Evolutionary conservation across 2,329 filamentous ascomycete species (phyloP).

Genomic region (Ceratocystis ficicola): DNA sequence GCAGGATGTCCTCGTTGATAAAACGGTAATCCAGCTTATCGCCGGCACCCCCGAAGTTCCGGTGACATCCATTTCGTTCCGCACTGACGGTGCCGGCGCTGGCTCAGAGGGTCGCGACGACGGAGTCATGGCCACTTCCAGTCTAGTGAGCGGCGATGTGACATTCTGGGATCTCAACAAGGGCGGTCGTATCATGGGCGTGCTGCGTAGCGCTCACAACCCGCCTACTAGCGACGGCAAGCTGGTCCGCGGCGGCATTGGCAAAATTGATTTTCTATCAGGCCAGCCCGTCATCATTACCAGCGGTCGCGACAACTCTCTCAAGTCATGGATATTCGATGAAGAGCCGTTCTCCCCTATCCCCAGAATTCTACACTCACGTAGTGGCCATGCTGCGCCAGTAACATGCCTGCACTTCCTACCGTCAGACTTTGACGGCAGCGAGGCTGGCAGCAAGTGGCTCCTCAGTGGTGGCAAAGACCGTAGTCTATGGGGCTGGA

Average conservation of each 20-base stretch:
- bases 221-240: slow-evolving; percentile 47
- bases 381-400: slow-evolving; percentile 79
- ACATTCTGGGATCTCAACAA: slow-evolving; percentile 94
- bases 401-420: slow-evolving; percentile 75
- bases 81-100: slow-evolving; percentile 77
- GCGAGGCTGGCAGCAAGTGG: slow-evolving; percentile 86
- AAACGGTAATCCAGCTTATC: slow-evolving; percentile 55
- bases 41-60: slow-evolving; percentile 52
- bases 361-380: slow-evolving; percentile 70
- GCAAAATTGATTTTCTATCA: slow-evolving; percentile 74
- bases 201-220: slow-evolving; percentile 79
- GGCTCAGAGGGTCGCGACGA: slow-evolving; percentile 73
- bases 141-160: slow-evolving; percentile 67
- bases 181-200: slow-evolving; percentile 73
- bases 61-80: slow-evolving; percentile 75
- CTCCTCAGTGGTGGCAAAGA: slow-evolving; percentile 80
- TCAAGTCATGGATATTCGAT: slow-evolving; percentile 96
- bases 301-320: slow-evolving; percentile 80
- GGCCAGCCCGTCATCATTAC: slow-evolving; percentile 85
- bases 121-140: slow-evolving; percentile 90
- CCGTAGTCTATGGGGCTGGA: slow-evolving; percentile 91
- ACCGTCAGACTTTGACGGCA: slow-evolving; percentile 76
- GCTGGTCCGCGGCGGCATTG: slow-evolving; percentile 62
- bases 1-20: slow-evolving; percentile 70
- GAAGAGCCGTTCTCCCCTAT: slow-evolving; percentile 78